Conservation (phyloP, 2,329 filamentous ascomycete genomes). For the Fusarium virguliforme region DNA sequence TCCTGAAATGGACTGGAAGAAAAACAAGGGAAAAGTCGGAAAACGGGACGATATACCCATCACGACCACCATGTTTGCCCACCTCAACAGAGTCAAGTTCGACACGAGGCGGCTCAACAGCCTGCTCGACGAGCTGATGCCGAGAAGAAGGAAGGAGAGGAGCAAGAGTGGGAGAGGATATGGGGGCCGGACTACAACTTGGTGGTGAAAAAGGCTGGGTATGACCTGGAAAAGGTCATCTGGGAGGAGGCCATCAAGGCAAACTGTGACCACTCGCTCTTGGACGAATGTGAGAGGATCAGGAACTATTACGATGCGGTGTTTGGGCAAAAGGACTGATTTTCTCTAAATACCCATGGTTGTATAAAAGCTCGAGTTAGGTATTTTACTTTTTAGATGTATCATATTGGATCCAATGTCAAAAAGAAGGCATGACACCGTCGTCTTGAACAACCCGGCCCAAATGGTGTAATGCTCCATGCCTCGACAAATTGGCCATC, state of each 20-base stretch:
- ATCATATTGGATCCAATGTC: background rate
- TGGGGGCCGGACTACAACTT: conserved; percentile 39
- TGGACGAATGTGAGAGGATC: conserved; percentile 46
- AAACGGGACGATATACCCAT: conserved; percentile 7
- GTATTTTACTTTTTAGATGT: conserved; percentile 3
- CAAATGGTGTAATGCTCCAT: no score
- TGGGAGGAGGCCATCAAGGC: conserved; percentile 48
- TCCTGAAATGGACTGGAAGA: conserved; percentile 46
- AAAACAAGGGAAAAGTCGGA: background rate
- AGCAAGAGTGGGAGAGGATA: conserved; percentile 26
- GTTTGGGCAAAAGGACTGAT: conserved; percentile 27
- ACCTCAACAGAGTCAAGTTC: conserved; percentile 49
- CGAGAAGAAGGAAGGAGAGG: conserved; percentile 23
- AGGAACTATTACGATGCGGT: conserved; percentile 43
- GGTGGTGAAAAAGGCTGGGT: conserved; percentile 39
- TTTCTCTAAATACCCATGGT: background rate
- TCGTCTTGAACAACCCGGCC: no score
- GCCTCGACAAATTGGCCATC: background rate
- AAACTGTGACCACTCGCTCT: conserved; percentile 36
- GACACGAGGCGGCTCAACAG: conserved; percentile 36
- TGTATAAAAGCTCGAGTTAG: background rate
- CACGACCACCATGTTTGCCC: conserved; percentile 46
- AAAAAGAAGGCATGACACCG: background rate
- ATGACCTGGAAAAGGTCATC: conserved; percentile 46
- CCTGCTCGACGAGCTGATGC: conserved; percentile 23